A percentile compares a stretch with the other conserved stretches of the same genome.
Evolutionary conservation across 75 land plant species (phyloP).

Genomic region (Azolla pinnata): DNA sequence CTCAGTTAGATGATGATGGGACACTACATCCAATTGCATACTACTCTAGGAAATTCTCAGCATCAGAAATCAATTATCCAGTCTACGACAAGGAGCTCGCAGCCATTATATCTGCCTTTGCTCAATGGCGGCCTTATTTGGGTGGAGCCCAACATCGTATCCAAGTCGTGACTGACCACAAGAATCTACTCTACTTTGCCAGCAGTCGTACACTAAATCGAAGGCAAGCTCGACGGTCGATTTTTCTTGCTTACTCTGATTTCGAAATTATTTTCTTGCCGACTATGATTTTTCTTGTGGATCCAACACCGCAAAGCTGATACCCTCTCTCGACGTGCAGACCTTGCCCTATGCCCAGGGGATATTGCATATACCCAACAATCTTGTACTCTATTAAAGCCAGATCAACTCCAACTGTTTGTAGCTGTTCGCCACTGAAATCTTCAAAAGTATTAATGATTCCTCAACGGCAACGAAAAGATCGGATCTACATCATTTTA

Average conservation of each 20-base stretch:
- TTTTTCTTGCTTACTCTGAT: constrained; percentile 4
- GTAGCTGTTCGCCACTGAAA: no score
- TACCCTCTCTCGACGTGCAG: no score
- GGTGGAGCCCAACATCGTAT: constrained; percentile 8
- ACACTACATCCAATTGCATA: constrained; percentile 4
- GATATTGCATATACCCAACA: no score
- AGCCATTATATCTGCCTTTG: constrained; percentile 13
- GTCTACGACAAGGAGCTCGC: constrained; percentile 16
- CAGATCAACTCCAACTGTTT: no score
- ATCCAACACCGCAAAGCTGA: no score
- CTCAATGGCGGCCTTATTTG: constrained; percentile 14
- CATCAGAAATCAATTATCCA: constrained; percentile 15
- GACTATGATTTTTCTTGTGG: no score
- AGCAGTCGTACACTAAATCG: constrained; percentile 8
- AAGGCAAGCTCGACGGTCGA: constrained; percentile 9
- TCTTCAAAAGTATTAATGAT: no score
- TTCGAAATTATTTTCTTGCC: no score
- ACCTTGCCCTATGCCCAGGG: no score
- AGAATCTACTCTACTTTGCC: constrained; percentile 12
- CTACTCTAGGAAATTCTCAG: constrained; percentile 10
- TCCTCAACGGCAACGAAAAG: no score
- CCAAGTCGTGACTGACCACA: constrained; percentile 16
- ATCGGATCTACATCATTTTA: no score
- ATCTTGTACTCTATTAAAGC: no score
- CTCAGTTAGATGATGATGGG: constrained; percentile 8